Percentiles rank a stretch among this genome's conserved stretches.
Conservation (phyloP, 345 rosid genomes). For the Bretschneidera sinensis region DNA sequence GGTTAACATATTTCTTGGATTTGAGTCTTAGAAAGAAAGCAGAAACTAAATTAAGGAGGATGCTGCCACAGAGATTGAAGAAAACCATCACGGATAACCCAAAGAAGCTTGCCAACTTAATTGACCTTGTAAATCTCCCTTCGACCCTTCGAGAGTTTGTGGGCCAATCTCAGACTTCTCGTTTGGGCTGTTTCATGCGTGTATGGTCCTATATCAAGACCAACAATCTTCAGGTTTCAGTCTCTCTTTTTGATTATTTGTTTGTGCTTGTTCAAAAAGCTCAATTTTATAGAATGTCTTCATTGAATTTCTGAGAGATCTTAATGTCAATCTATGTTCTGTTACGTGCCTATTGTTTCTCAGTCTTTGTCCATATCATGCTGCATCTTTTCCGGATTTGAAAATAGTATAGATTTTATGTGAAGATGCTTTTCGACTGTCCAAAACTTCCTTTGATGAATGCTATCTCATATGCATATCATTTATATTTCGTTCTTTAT, state of each 20-base stretch:
- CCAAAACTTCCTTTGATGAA: background rate
- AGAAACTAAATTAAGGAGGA: conserved; percentile 24
- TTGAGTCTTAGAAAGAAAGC: conserved; percentile 11
- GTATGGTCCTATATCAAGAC: conserved; percentile 90
- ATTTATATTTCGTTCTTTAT: too few relatives aligned
- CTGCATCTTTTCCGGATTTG: background rate
- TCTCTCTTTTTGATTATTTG: background rate
- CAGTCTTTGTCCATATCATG: background rate
- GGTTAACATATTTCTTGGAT: background rate
- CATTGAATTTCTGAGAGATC: background rate
- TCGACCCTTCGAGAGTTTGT: conserved; percentile 74
- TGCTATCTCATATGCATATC: background rate
- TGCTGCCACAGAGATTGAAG: conserved; percentile 75
- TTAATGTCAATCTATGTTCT: too few relatives aligned
- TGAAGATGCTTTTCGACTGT: too few relatives aligned
- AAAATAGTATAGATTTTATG: too few relatives aligned
- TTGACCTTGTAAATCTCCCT: conserved; percentile 89
- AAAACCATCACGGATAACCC: conserved; percentile 65
- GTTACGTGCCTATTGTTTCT: background rate
- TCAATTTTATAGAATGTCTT: background rate
- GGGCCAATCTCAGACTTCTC: conserved; percentile 90
- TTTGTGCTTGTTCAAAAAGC: background rate
- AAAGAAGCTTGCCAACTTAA: conserved; percentile 73
- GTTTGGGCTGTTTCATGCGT: conserved; percentile 79
- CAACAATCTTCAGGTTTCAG: conserved; percentile 74